Evolutionary conservation across 2,329 filamentous ascomycete genomes (phyloP), one percentile per base, ranked within the genome.

Genomic region (Xylaria sp.): DNA sequence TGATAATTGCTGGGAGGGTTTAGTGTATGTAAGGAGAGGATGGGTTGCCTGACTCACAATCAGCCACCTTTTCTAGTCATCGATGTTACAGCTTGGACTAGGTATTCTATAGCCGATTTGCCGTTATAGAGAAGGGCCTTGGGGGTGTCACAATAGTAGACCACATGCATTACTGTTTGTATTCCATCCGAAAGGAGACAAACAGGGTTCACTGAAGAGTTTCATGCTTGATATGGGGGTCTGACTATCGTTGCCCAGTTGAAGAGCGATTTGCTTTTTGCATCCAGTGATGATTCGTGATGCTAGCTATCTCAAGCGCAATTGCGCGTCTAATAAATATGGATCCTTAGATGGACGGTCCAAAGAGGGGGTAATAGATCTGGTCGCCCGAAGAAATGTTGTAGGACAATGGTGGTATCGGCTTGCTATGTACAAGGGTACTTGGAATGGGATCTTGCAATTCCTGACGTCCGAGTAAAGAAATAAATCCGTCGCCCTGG

Each of bases 401-500:
- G 62, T 68, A 65, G 51, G 58, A 59, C 41, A 66, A 56, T 72
- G 74, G 56, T 72, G 75, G 74, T 77, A 76, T 76, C 75, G 68
- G 69, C 66, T 75, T 72, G 69, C 69, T 77, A 77, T 76, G 75
- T 77, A 76, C 75, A 76, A 72, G 68, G 67, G 63, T 65, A 48
- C 65, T 66, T 68, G 60, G 63, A 61, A 59, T 44, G 44, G 51
- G 63, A 70, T 60, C 60, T 66, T 54, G 59, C 41, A 59, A 59
- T 66, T 71, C 69, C 66, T 46, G 60, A 66, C 55, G 44, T 72
- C 60, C 68, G 57, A 67, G 54, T 65, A 65, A 66, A 68, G 56
- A 68, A 70, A 70, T 60, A 65, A 70, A 68, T 65, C 57, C 41
- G 68, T 55, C 68, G 62, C 61, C 58, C 44, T 61, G 44, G 62